phyloP scores from a whole-genome alignment of 768 basidiomycete species.

The Leucocoprinus leucothites region DNA sequence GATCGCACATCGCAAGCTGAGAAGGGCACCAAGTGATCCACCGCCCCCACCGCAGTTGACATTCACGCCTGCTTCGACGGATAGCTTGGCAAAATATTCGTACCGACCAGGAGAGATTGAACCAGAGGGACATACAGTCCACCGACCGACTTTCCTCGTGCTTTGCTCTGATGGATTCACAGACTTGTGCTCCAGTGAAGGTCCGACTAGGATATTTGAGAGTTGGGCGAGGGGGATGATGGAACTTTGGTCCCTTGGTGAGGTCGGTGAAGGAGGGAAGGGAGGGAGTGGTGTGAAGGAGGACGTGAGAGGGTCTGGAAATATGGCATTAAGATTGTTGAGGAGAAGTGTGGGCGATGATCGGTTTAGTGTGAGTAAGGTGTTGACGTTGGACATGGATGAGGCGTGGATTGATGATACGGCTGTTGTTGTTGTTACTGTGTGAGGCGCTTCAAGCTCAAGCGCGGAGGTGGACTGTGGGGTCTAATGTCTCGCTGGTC shows the following conservation, averaged over 20 bases:
- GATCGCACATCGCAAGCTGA: constrained; percentile 53
- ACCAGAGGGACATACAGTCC: constrained; percentile 5
- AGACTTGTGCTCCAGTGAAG: constrained; percentile 49
- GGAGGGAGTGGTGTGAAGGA: constrained; percentile 8
- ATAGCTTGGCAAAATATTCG: constrained; percentile 8
- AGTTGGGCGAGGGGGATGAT: constrained; percentile 51
- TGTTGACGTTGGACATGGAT: constrained; percentile 63
- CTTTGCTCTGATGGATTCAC: constrained; percentile 67
- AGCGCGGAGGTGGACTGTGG: background rate
- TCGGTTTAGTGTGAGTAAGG: constrained; percentile 45
- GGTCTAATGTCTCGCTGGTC: background rate
- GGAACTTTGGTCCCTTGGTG: constrained; percentile 19
- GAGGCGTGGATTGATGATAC: constrained; percentile 69
- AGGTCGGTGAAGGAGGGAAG: constrained; percentile 13
- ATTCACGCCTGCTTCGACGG: constrained; percentile 8
- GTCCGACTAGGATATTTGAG: constrained; percentile 42
- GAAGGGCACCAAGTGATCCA: constrained; percentile 2
- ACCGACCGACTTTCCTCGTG: constrained; percentile 43
- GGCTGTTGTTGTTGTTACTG: constrained; percentile 47
- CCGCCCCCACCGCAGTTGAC: constrained; percentile 10
- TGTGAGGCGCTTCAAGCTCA: constrained; percentile 1
- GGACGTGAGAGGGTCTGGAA: constrained; percentile 20
- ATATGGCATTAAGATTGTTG: constrained; percentile 57
- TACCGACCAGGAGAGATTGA: constrained; percentile 3
- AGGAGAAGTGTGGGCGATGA: constrained; percentile 57